Base-by-base conservation (phyloP, 495 filamentous ascomycete genomes). In the Aspergillus cavernicola region DNA sequence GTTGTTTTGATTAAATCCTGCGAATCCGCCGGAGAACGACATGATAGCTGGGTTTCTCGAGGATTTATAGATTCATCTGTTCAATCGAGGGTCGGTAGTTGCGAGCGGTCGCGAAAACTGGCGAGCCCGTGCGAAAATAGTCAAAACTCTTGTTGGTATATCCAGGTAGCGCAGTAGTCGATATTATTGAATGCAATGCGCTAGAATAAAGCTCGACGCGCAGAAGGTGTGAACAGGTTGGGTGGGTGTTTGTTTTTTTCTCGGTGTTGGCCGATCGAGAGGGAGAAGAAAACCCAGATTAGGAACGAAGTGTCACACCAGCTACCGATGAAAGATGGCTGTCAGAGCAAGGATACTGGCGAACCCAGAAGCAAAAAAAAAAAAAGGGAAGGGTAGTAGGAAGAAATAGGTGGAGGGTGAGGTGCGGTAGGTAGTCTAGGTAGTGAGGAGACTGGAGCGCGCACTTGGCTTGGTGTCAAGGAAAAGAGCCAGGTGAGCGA, bases 1-100 rank as follows among this genome's bases (percentile, higher is more conserved):
- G 61, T 81, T 82, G 55, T 75, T 81, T 59, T 80, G 73, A 62
- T 84, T 83, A 66, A 86, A 86, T 61, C 79, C 80, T 66, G 72
- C 76, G 55, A 54, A 54, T 47, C 52, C 50, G 31, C 66, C 70
- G 66, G 75, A 75, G 62, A 72, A 73, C 72, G 77, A 78, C 50
- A 61, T 69, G 63, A 60, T 64, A 60, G 50, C 63, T 61, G 59
- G 62, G 52, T 60, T 52, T 43, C 20, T 60, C 43, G 58, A 59
- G 46, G 43, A 52, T 19, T 66, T 66, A 64, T 42, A 53, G 59
- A 58, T 57, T 68, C 71, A 77, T 74, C 64, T 56, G 69, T 68
- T 58, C 52, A 32, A 38, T 32, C 36, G 55, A 37, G 31, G n/a
- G n/a, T 35, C 31, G 31, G 29, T 41, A 31, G 42, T 54, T 20